Evolutionary conservation across 176 grass and related monocot genomes (phyloP), one percentile per base, ranked within the genome.

Genomic region (Oryza australiensis): DNA sequence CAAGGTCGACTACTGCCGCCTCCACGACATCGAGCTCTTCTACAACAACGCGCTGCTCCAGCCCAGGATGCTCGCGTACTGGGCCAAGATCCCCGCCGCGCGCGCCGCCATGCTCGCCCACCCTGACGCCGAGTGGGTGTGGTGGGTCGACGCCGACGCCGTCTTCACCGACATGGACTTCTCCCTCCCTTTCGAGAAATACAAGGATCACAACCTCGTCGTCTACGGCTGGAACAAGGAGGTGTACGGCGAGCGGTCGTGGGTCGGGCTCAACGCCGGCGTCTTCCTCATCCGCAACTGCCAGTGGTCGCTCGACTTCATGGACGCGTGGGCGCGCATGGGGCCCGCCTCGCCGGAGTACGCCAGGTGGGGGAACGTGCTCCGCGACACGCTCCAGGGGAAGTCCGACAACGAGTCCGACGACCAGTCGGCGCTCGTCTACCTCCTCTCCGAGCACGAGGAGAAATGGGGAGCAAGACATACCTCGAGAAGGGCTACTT

Each of bases 121-220:
- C 83, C 92, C 95, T 16, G 95, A 98, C 75, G 90, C 84, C 1
- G 95, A 94, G 37, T 98, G 90, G 95, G 45, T 98, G 5, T 98
- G 92, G 95, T 98, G 92, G 95, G 88, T 98, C 16, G 90, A 98
- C 78, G 86, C 88, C 9, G 95, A 98, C 78, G 92, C 95, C 51
- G 86, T 90, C 5, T 42, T 98, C 87, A 98, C 88, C 12, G 92
- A 98, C 90, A 98, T 95, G 95, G 92, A 94, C 72, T 94, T 94
- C 88, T n/a, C 82, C 3, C 88, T 84, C 0, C 92, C 90, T 2
- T 82, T 98, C 0, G 20, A 2, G 7, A 59, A 35, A 1, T 91
- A 91, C 66, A 16, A 0, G 16, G 11, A 10, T n/a, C 38, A 77
- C 45, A 89, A 92, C 76, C 70, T 97, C 1, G 77, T 97, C 30